These are phyloP conservation scores for Aspergillus hiratsukae DNA, from an alignment of 2,329 filamentous ascomycete species.

Conservation along the genomic window DNA sequence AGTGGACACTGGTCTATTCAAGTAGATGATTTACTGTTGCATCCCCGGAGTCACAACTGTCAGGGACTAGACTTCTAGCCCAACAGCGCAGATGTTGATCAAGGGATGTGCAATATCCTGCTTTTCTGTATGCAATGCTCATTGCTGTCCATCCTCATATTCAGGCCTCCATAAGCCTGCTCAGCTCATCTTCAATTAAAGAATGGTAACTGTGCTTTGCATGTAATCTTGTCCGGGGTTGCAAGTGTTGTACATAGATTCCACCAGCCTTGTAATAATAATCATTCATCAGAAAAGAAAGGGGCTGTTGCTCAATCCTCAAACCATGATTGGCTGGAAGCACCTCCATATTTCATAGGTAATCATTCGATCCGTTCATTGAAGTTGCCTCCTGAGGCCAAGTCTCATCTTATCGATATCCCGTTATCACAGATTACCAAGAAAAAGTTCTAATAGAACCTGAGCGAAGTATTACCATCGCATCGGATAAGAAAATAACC, in stretches of 20 bases:
- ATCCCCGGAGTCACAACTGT: constrained; percentile 16
- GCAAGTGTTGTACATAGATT: background rate
- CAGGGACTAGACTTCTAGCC: constrained; percentile 6
- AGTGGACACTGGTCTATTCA: constrained; percentile 4
- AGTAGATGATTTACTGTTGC: constrained; percentile 3
- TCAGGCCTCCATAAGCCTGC: background rate
- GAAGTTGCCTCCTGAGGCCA: background rate
- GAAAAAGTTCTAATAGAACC: background rate
- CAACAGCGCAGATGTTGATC: constrained; percentile 4
- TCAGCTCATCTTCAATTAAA: background rate
- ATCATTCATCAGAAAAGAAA: background rate
- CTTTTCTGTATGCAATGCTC: background rate
- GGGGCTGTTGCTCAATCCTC: background rate
- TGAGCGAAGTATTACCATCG: background rate
- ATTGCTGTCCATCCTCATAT: background rate
- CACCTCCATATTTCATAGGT: background rate
- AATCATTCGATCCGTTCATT: background rate
- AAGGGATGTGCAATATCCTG: background rate
- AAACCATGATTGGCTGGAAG: background rate
- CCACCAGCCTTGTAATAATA: background rate
- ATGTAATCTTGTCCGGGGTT: background rate
- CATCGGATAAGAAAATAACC: background rate
- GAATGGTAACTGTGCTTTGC: background rate
- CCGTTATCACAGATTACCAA: background rate
- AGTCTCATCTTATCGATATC: background rate